phyloP scores from a whole-genome alignment of 768 basidiomycete genomes.

The Dictyophora rubrovolvata region DNA sequence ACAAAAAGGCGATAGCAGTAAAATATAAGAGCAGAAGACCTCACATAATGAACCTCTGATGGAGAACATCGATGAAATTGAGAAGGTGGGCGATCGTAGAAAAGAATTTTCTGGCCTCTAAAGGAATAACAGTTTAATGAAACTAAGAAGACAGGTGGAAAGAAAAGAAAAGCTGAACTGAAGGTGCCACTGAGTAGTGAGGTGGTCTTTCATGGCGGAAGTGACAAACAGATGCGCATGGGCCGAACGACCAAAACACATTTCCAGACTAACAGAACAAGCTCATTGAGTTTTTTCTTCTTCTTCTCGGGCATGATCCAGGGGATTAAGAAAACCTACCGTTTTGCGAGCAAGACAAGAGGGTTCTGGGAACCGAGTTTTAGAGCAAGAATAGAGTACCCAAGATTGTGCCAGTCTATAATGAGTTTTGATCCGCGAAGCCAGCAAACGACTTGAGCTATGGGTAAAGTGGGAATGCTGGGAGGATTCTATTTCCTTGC shows the following conservation, averaged over 20 bases:
- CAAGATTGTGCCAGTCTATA: constrained; percentile 99
- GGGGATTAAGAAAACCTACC: constrained; percentile 32
- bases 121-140: constrained; percentile 6
- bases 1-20: constrained; percentile 20
- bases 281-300: background rate
- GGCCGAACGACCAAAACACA: constrained; percentile 65
- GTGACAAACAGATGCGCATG: constrained; percentile 94
- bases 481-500: constrained; percentile 75
- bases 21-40: constrained; percentile 12
- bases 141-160: background rate
- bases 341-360: constrained; percentile 64
- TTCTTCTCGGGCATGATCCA: background rate
- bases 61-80: constrained; percentile 67
- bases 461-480: constrained; percentile 82
- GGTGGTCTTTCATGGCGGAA: constrained; percentile 64
- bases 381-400: constrained; percentile 84
- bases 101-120: constrained; percentile 69
- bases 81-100: constrained; percentile 85
- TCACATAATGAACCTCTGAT: constrained; percentile 68
- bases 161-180: constrained; percentile 39
- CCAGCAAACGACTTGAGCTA: constrained; percentile 65
- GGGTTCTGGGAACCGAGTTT: constrained; percentile 59
- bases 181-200: constrained; percentile 66
- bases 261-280: constrained; percentile 91
- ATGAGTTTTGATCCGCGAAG: constrained; percentile 76